Evolutionary conservation across 768 basidiomycete genomes (phyloP), one percentile per base, ranked within the genome.

Genomic region (Scleroderma citrinum): DNA sequence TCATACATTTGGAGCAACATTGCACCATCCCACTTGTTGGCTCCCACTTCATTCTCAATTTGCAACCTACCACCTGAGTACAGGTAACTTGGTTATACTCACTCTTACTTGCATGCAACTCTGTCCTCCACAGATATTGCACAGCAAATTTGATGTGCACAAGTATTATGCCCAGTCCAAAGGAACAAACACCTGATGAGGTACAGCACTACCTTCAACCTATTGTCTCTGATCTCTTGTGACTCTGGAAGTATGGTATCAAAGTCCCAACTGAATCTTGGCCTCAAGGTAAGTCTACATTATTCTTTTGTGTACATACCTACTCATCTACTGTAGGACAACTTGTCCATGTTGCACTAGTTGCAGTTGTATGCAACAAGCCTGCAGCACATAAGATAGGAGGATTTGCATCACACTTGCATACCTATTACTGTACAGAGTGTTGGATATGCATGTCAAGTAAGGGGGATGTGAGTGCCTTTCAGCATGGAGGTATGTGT

Each of bases 311-410:
- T 45, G 1, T 17, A 35, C 17, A 35, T 13, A 35, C 17, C 34
- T 35, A 35, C 34, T 35, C 34, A 35, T 14, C 7, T 17, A 35
- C 17, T 14, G 17, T 35, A 35, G 5, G 34, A 14, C 5, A 13
- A 3, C 34, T 35, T 17, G 5, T 70, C 8, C n/a, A 23, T 44
- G 24, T 44, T 44, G 43, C 26, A 11, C n/a, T 29, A 20, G 43
- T 30, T 44, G 43, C 24, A 12, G 26, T 29, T 17, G 43, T 35
- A 35, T 35, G 34, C 34, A 12, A 35, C 34, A 35, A 35, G 34
- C 34, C 70, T 1, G 71, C 70, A 2, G 65, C 65, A 2, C 65
- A 67, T 46, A 71, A 71, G 46, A 21, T 67, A 1, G 60, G 56
- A 3, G 63, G 66, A 0, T 67, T 60, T 43, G 66, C 60, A 0